Conservation (phyloP, 352 stramenopile genomes). For the Pythium phragmiticola region DNA sequence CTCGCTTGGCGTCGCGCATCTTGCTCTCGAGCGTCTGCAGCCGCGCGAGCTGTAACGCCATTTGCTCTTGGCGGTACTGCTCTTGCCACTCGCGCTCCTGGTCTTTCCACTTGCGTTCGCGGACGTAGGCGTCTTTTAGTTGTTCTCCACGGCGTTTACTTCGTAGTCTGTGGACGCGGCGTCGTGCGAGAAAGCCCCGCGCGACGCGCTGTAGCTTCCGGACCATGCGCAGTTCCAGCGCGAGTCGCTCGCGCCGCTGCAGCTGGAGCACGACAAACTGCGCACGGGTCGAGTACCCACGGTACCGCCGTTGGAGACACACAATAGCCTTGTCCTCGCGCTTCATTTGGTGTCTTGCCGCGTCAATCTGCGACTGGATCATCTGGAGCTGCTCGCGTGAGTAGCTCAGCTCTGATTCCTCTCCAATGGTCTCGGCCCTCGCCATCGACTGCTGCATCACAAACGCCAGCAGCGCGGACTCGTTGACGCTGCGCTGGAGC, state of each 20-base stretch:
- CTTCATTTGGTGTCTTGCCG: constrained; percentile 31
- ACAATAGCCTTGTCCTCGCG: constrained; percentile 44
- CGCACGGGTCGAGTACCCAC: constrained; percentile 43
- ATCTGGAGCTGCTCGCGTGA: constrained; percentile 43
- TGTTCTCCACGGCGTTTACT: constrained; percentile 39
- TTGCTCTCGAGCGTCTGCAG: constrained; percentile 42
- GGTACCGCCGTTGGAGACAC: constrained; percentile 54
- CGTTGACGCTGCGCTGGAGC: constrained; percentile 19
- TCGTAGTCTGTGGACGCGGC: constrained; percentile 28
- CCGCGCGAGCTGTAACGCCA: constrained; percentile 50
- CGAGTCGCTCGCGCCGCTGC: constrained; percentile 31
- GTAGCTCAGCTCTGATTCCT: constrained; percentile 22
- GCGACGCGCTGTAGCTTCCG: constrained; percentile 36
- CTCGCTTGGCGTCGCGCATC: constrained; percentile 58
- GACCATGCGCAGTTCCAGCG: constrained; percentile 36
- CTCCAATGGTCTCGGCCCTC: not conserved
- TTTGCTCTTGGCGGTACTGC: constrained; percentile 57
- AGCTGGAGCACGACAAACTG: constrained; percentile 42
- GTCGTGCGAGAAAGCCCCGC: constrained; percentile 38
- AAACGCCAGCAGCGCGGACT: constrained; percentile 51
- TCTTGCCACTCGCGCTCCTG: constrained; percentile 52
- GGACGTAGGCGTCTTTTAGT: constrained; percentile 56
- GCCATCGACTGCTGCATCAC: constrained; percentile 40
- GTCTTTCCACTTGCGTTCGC: constrained; percentile 56
- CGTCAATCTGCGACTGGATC: constrained; percentile 40